Evolutionary conservation across 1,139 yeast genomes (phyloP), one percentile per base, ranked within the genome.

Genomic region (Taphrina communis): DNA sequence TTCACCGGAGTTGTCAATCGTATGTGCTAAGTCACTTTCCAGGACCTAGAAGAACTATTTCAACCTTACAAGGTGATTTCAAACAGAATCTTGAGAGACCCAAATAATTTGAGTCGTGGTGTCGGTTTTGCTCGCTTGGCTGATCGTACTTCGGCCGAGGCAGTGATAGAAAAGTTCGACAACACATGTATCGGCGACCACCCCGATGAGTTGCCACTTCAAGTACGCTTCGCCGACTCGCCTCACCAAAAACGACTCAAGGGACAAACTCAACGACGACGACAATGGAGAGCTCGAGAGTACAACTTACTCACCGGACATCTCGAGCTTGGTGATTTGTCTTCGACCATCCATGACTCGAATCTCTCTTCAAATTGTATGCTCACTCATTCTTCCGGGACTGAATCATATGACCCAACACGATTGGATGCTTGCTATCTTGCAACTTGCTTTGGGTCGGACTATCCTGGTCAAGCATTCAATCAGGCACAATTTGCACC

Each of bases 51-150:
- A 48, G 72, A 72, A 38, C 67, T 73, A 31, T 66, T 73, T 12
- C 72, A 70, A 41, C 68, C 70, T 25, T 72, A 70, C 53, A 65
- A 71, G 31, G 73, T 73, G 14, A 67, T 73, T 8, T 73, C 75
- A 17, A 57, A 72, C 12, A 71, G 74, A 52, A 73, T 73, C 8
- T 69, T 73, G 36, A 62, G 75, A 31, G 75, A 73, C 53, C 61
- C 69, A 9, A 67, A 70, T 52, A 73, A 73, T 17, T 61, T 71
- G 44, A 72, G 72, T 44, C 70, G 75, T 46, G 75, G 75, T 8
- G 75, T 73, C 25, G 75, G 75, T 12, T 73, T 73, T 65, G 75
- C 75, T 48, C 73, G 75, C 31, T 69, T 73, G 63, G 58, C 67
- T 11, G 68, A 65, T 19, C 66, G 75, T n/a, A 65, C 48, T 11